Evolutionary conservation across 768 basidiomycete species (phyloP), one percentile per base, ranked within the genome.

Genomic region (Cyathus striatus): DNA sequence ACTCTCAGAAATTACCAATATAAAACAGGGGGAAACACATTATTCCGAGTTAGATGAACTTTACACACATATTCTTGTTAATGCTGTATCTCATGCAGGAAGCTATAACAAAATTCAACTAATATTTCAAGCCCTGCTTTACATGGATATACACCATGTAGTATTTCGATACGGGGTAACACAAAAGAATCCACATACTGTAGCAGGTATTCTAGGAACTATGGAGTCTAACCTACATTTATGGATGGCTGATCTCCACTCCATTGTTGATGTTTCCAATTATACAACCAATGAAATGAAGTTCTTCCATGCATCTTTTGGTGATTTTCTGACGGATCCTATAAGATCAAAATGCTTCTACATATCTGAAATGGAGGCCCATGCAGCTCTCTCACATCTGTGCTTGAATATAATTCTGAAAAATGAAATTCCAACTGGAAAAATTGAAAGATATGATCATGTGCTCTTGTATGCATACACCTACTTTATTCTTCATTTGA

Each of bases 41-140:
- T 55, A 49, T 27, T 46, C 49, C 14, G 32, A 47, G 13, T 43
- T 55, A 18, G 54, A 55, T 38, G 38, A 44, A 1, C 37, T 55
- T 2, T 55, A 55, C 26, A 46, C 38, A 4, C 45, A 50, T 37
- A 50, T 55, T 21, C 43, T n/a, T n/a, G n/a, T 55, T 22, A 32
- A 4, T 3, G 12, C 30, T 2, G 4, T 32, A 4, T 38, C 46
- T 4, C 36, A 49, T 20, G 37, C 44, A 5, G n/a, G n/a, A n/a
- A n/a, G n/a, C n/a, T n/a, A n/a, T n/a, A n/a, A n/a, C n/a, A n/a
- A n/a, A n/a, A n/a, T n/a, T n/a, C n/a, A n/a, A n/a, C n/a, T n/a
- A n/a, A n/a, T n/a, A n/a, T n/a, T n/a, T n/a, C n/a, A n/a, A n/a
- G n/a, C n/a, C n/a, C n/a, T n/a, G n/a, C n/a, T n/a, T n/a, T n/a